phyloP scores from a whole-genome alignment of 441 rosid species.

The Pelargonium cotyledonis region DNA sequence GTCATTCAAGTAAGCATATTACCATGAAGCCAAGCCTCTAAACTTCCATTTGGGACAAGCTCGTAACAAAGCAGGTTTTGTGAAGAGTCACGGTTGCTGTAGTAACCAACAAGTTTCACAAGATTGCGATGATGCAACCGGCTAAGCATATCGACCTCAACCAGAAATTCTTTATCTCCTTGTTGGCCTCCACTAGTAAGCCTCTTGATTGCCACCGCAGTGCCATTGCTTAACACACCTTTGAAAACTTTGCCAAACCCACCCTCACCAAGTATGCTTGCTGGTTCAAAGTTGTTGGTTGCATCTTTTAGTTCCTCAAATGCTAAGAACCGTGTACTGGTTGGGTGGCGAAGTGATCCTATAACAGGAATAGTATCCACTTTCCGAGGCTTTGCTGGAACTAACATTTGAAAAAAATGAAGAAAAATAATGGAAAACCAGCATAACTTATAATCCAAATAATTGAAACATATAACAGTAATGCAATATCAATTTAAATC shows the following conservation, averaged over 20 bases:
- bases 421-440: conserved; percentile 1
- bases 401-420: neutral
- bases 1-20: conserved; percentile 21
- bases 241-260: conserved; percentile 83
- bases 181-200: conserved; percentile 90
- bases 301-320: conserved; percentile 90
- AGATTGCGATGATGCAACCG: conserved; percentile 94
- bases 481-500: neutral
- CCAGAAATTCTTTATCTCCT: conserved; percentile 83
- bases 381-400: conserved; percentile 56
- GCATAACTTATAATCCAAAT: conserved; percentile 5
- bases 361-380: conserved; percentile 37
- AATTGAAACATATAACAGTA: conserved; percentile 5
- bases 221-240: conserved; percentile 81
- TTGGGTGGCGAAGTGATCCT: conserved; percentile 73
- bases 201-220: conserved; percentile 78
- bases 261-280: conserved; percentile 84
- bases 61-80: conserved; percentile 85
- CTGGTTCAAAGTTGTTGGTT: conserved; percentile 57
- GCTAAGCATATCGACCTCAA: conserved; percentile 96
- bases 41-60: conserved; percentile 93
- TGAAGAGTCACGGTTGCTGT: conserved; percentile 71
- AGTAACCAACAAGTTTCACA: conserved; percentile 86
- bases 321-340: conserved; percentile 75
- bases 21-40: conserved; percentile 95